Evolutionary conservation across 2,329 filamentous ascomycete species (phyloP), one percentile per base, ranked within the genome.

Genomic region (Ceratocystis diversiconidia): DNA sequence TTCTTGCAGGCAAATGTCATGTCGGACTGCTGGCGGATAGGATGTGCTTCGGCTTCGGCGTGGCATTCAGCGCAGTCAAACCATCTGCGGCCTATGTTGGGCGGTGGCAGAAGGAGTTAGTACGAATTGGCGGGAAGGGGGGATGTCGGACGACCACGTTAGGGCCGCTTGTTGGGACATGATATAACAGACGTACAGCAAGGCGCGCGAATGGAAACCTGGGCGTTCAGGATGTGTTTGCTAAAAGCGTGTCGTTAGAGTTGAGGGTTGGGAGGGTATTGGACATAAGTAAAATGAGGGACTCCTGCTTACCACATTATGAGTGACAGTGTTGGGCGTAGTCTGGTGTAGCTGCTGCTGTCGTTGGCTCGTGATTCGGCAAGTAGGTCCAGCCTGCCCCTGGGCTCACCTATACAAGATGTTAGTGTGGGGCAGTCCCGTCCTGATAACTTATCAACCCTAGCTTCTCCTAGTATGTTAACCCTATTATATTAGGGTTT

Each of bases 1-100:
- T 99, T 99, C 73, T 99, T 99, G 83, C 94, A 99, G 63, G 90
- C 90, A 73, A 99, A 97, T 46, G 80, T 83, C 90, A 99, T 95
- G 73, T 99, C 94, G 71, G 86, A 81, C 69, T 80, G 81, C 76
- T 95, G 88, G 64, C 83, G 77, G 25, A 99, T 85, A 46, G 82
- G 77, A 75, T 97, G 94, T 68, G 79, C 77, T 75, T 95, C 88
- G 68, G 84, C 80, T 75, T 99, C 94, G 64, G 79, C 78, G 78
- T 99, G 94, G 78, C 94, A 99, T 75, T 96, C 88, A 69, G 90
- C 89, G 77, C 94, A 99, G 79, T 99, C 94, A 78, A 96, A 99
- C 95, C 95, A 99, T 80, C 96, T 96, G 68, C 85, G 84, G 80
- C 90, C 90, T 92, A 71, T 44, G 30, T 6, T 30, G 17, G 4